Evolutionary conservation across 169 alveolate genomes (phyloP).

Genomic region (Plasmodium malariae): DNA sequence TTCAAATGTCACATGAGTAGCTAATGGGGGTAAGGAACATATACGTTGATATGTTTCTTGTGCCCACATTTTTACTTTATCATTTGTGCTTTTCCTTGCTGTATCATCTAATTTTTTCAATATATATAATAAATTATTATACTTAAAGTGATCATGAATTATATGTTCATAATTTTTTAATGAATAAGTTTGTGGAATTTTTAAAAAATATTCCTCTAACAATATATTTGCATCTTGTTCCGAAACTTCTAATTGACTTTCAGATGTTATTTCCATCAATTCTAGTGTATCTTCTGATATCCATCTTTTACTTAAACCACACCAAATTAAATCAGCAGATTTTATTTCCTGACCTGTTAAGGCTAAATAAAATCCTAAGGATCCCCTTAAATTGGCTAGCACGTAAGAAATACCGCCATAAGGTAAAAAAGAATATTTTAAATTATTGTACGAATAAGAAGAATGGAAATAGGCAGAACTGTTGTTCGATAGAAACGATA

Average conservation of each 20-base stretch:
- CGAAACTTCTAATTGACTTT: conserved; percentile 72
- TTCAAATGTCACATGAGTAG: conserved; percentile 73
- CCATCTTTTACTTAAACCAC: conserved; percentile 83
- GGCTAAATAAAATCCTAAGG: conserved; percentile 84
- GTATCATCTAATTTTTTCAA: conserved; percentile 48
- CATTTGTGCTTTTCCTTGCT: conserved; percentile 36
- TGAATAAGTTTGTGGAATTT: conserved; percentile 48
- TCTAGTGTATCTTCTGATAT: conserved; percentile 81
- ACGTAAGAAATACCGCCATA: conserved; percentile 82
- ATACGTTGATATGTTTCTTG: conserved; percentile 56
- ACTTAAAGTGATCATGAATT: conserved; percentile 75
- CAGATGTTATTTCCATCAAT: conserved; percentile 80
- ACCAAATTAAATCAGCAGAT: conserved; percentile 83
- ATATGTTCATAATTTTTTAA: conserved; percentile 76
- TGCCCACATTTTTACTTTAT: conserved; percentile 52
- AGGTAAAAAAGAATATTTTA: conserved; percentile 77
- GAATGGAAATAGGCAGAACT: conserved; percentile 84
- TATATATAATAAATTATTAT: conserved; percentile 38
- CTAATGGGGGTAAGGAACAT: conserved; percentile 52
- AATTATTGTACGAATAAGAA: conserved; percentile 12
- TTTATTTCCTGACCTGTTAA: conserved; percentile 80
- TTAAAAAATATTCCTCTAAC: conserved; percentile 73
- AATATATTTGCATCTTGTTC: conserved; percentile 78
- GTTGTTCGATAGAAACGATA: conserved; percentile 79
- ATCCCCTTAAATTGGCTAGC: conserved; percentile 81